These are phyloP conservation scores for Pleodorina starrii DNA, from an alignment of 139 green algal genomes.

Conservation along the genomic window DNA sequence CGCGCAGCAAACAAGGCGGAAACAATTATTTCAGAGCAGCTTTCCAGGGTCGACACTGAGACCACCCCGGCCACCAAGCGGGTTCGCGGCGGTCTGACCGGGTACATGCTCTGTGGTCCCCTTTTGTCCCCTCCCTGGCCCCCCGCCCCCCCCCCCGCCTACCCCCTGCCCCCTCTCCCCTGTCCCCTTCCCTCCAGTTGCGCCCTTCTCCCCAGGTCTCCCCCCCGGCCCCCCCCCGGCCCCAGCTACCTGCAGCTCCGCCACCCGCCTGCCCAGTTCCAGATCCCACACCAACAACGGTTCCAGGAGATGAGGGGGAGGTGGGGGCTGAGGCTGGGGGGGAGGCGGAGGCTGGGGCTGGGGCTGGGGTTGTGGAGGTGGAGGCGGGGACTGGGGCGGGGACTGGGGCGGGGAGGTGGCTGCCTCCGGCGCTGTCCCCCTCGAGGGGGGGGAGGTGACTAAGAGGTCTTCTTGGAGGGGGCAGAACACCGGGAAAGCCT, in stretches of 20 bases:
- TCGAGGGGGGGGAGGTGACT: neutral
- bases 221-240: neutral
- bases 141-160: neutral
- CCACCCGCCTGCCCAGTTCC: neutral
- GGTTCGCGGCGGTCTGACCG: too few species aligned
- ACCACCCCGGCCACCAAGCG: too few species aligned
- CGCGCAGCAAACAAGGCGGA: too few species aligned
- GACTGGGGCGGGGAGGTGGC: neutral
- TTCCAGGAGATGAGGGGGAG: neutral
- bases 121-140: neutral
- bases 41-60: too few species aligned
- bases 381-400: too few species aligned
- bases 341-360: neutral
- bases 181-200: neutral
- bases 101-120: too few species aligned
- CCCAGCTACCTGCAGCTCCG: slow-evolving; percentile 9
- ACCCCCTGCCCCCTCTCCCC: neutral
- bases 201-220: neutral
- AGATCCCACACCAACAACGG: slow-evolving; percentile 32
- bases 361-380: too few species aligned
- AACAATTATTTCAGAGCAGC: too few species aligned
- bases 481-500: slow-evolving; percentile 19
- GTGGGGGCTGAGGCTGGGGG: neutral
- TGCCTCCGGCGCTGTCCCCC: neutral
- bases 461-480: slow-evolving; percentile 1